These are phyloP conservation scores for barley (Hordeum vulgare) DNA, from an alignment of 176 grass and related monocot genomes.

Conservation along the genomic window MorexV3_pseudomolecules_assembly NC_058523.1:20381311-20381810, in stretches of 20 bases:
- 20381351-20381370: too few species aligned
- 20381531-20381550: conserved; percentile 96
- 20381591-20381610: conserved; percentile 47
- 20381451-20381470: conserved; percentile 79
- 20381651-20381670: rapidly evolving
- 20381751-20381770: conserved; percentile 81
- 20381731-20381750: conserved; percentile 78
- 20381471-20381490: conserved; percentile 51
- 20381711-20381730: conserved; percentile 84
- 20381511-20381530: conserved; percentile 94
- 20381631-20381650: too few species aligned
- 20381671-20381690: not conserved
- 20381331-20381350: too few species aligned
- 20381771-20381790: conserved; percentile 50
- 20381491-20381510: conserved; percentile 61
- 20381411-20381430: conserved; percentile 66
- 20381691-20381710: not conserved
- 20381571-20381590: conserved; percentile 95
- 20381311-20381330: too few species aligned
- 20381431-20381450: conserved; percentile 74
- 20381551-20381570: conserved; percentile 80
- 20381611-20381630: not conserved
- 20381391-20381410: conserved; percentile 73
- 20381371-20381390: not conserved
- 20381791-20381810: conserved; percentile 59